These are phyloP conservation scores for Rhodamnia rubescens DNA, from an alignment of 345 rosid genomes.

Conservation along the genomic window DNA sequence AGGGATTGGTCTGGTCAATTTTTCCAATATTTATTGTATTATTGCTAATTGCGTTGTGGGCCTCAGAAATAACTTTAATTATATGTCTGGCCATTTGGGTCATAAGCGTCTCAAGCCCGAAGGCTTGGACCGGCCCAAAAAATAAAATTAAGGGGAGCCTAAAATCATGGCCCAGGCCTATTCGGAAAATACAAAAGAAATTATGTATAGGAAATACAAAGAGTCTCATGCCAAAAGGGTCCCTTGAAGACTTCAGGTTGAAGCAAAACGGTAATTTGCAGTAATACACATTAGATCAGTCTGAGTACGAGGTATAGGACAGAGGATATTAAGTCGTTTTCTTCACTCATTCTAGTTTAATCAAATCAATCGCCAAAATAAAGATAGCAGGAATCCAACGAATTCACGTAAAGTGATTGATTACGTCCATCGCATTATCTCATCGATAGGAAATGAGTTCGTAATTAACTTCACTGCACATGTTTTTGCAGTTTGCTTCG, in stretches of 20 bases:
- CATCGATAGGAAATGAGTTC: background rate
- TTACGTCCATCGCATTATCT: background rate
- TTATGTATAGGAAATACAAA: background rate
- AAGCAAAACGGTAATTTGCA: background rate
- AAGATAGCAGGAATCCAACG: accelerated
- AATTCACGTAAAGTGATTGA: background rate
- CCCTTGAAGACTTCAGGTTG: too few relatives aligned
- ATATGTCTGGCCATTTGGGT: background rate
- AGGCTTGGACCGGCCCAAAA: background rate
- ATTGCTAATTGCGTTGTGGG: background rate
- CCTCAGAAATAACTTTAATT: background rate
- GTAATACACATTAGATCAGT: background rate
- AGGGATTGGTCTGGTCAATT: background rate
- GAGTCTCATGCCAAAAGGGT: too few relatives aligned
- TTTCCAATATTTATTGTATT: too few relatives aligned
- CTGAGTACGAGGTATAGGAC: background rate
- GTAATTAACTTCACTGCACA: background rate
- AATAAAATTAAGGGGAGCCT: background rate
- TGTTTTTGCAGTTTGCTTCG: background rate
- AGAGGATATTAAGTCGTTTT: background rate
- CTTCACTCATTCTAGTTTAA: accelerated
- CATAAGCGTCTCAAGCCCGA: background rate
- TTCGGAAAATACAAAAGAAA: background rate
- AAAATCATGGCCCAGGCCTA: background rate
- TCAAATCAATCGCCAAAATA: background rate